Conservation (phyloP, 2,329 filamentous ascomycete genomes). For the Metarhizium robertsii region DNA sequence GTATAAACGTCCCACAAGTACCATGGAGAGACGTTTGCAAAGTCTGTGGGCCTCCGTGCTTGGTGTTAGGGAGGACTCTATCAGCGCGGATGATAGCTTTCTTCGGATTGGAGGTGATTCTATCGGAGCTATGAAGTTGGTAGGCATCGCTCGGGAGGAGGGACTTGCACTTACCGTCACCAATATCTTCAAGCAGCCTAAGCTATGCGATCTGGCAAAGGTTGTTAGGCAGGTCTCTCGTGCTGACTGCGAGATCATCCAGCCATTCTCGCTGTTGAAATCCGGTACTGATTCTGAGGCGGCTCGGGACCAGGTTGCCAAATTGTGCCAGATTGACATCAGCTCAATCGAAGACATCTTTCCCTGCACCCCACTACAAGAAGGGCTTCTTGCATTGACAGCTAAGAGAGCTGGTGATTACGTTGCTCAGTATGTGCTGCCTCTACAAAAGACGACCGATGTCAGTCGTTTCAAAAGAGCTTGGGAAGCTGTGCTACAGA, state of each 20-base stretch:
- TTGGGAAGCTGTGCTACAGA: constrained; percentile 5
- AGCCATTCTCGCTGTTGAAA: constrained; percentile 1
- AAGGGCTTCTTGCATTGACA: constrained; percentile 7
- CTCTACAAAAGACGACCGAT: not conserved
- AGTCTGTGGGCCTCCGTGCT: constrained; percentile 11
- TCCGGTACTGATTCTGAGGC: not conserved
- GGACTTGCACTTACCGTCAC: constrained; percentile 12
- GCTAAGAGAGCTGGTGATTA: constrained; percentile 5
- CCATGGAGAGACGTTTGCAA: constrained; percentile 4
- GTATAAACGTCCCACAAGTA: not conserved
- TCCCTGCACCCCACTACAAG: constrained; percentile 9
- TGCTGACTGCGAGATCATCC: not conserved
- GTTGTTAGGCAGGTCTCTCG: not conserved
- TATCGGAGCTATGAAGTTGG: constrained; percentile 10
- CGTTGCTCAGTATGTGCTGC: constrained; percentile 2
- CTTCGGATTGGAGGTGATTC: constrained; percentile 26
- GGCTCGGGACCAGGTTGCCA: not conserved
- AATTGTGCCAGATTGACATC: not conserved
- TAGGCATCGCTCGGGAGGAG: not conserved
- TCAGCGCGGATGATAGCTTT: constrained; percentile 10
- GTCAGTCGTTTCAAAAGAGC: constrained; percentile 1
- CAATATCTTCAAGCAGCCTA: constrained; percentile 3
- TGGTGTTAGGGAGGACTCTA: constrained; percentile 3
- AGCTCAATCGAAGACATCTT: constrained; percentile 6
- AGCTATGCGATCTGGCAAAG: not conserved